Evolutionary conservation across 2,329 filamentous ascomycete genomes (phyloP), one percentile per base, ranked within the genome.

Genomic region (Botrytis cinerea): DNA sequence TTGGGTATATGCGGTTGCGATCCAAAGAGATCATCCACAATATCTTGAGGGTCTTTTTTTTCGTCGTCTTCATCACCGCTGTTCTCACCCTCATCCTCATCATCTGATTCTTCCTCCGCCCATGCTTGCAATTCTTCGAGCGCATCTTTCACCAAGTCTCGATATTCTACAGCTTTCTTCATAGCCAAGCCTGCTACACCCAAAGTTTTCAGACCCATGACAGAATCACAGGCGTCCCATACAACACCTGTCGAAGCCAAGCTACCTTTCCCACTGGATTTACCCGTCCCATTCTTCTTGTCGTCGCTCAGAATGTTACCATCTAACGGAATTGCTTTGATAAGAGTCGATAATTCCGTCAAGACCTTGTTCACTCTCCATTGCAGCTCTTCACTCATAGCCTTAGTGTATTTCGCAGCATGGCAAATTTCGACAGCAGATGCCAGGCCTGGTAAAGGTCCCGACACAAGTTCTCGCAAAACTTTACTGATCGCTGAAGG

Each of bases 41-140:
- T 86, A 72, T 87, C 87, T 77, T 90, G 89, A 0, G 87, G 82
- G 71, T 75, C 76, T 51, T 82, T 79, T 4, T 82, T 81, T 12
- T 79, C 81, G 54, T 78, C 75, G 68, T 79, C 83, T 71, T 84
- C 85, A 0, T 86, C 80, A 22, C 86, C 85, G 0, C 88, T 89
- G 1, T 89, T 88, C 1, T 88, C 87, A 73, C 80, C 83, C 69
- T 84, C 85, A 0, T 87, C 81, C 1, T 89, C 90, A 0, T 89
- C 89, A 4, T 89, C 88, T 0, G 87, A 86, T 16, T 89, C 87
- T 78, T 94, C 92, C 1, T 94, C 92, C 32, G 91, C 90, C 94
- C 95, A 98, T 78, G 95, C 93, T 80, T 94, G 93, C 76, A 98
- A 82, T 83, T 98, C 95, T 75, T 93, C 89, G 77, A 97, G 88